phyloP scores from a whole-genome alignment of 306 rosid genomes.

The Quercus ilex region DNA sequence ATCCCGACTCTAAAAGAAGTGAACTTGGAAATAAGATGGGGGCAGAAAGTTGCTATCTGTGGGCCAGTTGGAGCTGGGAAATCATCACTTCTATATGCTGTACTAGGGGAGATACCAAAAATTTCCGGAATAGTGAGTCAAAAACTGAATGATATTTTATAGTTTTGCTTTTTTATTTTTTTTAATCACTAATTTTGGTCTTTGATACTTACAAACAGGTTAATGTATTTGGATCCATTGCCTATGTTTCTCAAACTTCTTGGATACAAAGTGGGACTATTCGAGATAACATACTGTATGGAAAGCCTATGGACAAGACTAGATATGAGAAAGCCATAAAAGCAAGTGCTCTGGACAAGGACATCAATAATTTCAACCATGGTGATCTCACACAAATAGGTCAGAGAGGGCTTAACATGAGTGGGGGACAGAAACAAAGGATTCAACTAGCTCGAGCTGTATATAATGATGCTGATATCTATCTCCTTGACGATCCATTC shows the following conservation, averaged over 20 bases:
- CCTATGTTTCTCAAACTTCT: slow-evolving; percentile 73
- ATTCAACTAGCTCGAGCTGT: slow-evolving; percentile 88
- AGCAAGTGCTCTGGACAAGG: slow-evolving; percentile 69
- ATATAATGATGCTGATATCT: slow-evolving; percentile 74
- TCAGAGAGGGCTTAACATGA: slow-evolving; percentile 83
- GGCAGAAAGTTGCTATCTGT: slow-evolving; percentile 51
- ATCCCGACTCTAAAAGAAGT: slow-evolving; percentile 29
- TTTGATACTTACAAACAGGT: slow-evolving; percentile 38
- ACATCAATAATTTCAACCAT: slow-evolving; percentile 54
- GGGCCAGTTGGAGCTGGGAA: slow-evolving; percentile 54
- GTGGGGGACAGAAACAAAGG: slow-evolving; percentile 92
- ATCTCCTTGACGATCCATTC: slow-evolving; percentile 82
- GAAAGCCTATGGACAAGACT: slow-evolving; percentile 59
- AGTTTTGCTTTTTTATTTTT: no score
- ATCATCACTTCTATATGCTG: slow-evolving; percentile 43
- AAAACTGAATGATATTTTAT: background rate
- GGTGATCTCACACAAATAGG: slow-evolving; percentile 91
- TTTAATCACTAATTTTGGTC: background rate
- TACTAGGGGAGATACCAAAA: slow-evolving; percentile 51
- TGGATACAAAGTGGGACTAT: slow-evolving; percentile 93
- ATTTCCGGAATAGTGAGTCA: slow-evolving; percentile 45
- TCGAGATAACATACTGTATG: slow-evolving; percentile 64
- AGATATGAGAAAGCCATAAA: slow-evolving; percentile 56
- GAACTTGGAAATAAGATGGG: slow-evolving; percentile 22
- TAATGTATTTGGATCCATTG: slow-evolving; percentile 50